Conservation (phyloP, 352 stramenopile genomes). For the Thalassiosira livingstoniorum region DNA sequence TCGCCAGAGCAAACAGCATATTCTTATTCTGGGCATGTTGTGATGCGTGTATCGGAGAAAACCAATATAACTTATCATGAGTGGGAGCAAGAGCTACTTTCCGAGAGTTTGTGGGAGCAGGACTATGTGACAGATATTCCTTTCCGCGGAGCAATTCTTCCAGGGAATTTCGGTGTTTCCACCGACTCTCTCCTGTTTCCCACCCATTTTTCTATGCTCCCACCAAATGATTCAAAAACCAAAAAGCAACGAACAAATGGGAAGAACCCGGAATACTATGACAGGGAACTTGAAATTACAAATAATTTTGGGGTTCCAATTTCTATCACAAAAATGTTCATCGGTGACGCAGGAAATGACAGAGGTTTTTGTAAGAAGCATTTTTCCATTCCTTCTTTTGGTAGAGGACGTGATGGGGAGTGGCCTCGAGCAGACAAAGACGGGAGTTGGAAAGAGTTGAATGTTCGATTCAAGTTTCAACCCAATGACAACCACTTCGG, state of each 20-base stretch:
- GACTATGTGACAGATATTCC: constrained; percentile 64
- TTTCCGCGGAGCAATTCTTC: constrained; percentile 50
- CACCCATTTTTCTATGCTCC: constrained; percentile 42
- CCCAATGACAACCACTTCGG: constrained; percentile 10
- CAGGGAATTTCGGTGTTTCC: constrained; percentile 49
- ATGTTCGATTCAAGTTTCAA: constrained; percentile 51
- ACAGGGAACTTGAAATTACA: constrained; percentile 54
- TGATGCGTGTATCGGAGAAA: constrained; percentile 60
- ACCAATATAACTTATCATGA: constrained; percentile 49
- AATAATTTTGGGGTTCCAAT: constrained; percentile 70
- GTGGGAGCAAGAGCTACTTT: constrained; percentile 59
- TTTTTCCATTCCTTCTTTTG: constrained; percentile 39
- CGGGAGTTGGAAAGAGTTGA: constrained; percentile 48
- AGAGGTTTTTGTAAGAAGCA: constrained; percentile 33
- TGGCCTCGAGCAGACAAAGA: constrained; percentile 32
- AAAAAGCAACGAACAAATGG: constrained; percentile 24
- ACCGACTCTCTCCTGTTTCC: constrained; percentile 66
- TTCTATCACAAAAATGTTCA: constrained; percentile 38
- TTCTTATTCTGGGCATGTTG: constrained; percentile 61
- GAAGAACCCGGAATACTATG: constrained; percentile 46
- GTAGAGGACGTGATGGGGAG: not conserved
- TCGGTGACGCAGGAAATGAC: constrained; percentile 24
- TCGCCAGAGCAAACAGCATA: constrained; percentile 11
- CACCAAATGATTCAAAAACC: constrained; percentile 33
- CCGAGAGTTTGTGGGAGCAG: constrained; percentile 38